phyloP scores from a whole-genome alignment of 139 green algal genomes.

The Tetradesmus lagerheimii region DNA sequence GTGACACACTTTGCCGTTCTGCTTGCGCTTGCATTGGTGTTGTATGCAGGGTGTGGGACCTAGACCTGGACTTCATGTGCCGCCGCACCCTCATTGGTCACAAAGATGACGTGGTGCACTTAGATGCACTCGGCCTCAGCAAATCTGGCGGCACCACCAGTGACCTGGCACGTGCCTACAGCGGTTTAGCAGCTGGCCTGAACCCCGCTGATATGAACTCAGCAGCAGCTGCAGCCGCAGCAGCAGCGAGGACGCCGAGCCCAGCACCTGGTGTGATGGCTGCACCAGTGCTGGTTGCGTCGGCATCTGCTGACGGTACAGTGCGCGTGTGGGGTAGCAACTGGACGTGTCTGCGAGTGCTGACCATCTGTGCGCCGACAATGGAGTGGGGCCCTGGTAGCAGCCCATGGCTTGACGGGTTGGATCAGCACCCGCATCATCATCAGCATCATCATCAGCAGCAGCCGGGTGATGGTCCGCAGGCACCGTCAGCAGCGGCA shows the following conservation, averaged over 20 bases:
- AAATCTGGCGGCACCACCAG: not conserved
- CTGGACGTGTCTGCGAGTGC: conserved; percentile 67
- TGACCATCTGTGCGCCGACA: conserved; percentile 48
- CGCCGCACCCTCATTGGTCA: conserved; percentile 87
- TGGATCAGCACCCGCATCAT: not conserved
- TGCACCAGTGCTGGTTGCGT: conserved; percentile 70
- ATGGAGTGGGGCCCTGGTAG: not conserved
- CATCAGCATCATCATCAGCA: conserved; percentile 7
- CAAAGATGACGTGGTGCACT: conserved; percentile 83
- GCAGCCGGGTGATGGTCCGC: not conserved
- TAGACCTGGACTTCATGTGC: conserved; percentile 88
- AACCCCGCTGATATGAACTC: not conserved
- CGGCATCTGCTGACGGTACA: conserved; percentile 81
- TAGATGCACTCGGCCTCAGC: conserved; percentile 59
- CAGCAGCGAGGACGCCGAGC: conserved; percentile 29
- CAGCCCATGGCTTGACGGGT: not conserved
- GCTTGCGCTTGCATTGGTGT: too few relatives aligned
- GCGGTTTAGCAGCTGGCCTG: not conserved
- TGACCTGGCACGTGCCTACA: not conserved
- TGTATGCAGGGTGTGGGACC: conserved; percentile 83
- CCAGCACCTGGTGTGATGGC: not conserved
- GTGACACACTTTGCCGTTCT: too few relatives aligned
- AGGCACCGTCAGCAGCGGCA: not conserved
- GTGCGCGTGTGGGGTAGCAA: conserved; percentile 79
- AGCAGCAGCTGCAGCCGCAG: conserved; percentile 1